Evolutionary conservation across 257 asterid genomes (phyloP), one percentile per base, ranked within the genome.

Genomic region (Scutellaria baicalensis): DNA sequence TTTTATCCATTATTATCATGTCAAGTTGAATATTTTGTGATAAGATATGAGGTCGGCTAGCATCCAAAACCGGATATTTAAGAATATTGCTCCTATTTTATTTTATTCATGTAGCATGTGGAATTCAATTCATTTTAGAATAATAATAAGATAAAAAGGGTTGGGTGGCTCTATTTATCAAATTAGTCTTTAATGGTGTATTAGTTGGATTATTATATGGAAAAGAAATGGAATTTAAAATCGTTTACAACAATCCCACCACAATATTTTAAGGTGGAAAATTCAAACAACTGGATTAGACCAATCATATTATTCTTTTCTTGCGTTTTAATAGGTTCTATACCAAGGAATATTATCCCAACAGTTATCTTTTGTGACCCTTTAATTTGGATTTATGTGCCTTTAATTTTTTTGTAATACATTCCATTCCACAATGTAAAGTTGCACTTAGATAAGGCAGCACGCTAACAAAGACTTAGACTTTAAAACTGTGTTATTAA

Each of bases 401-500:
- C 61, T 55, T 75, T 64, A 49, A 11, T 61, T 76, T 20, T 31
- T 59, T 42, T 45, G 9, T 23, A 43, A 47, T 43, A 21, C 43
- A 59, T 68, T 9, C 75, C 43, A 59, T 68, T 9, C 75, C 54
- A 71, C 59, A 77, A 56, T 36, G 23, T 56, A 73, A 78, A 68
- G 72, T 68, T 57, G 75, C 33, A 36, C 11, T 64, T 40, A 69
- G 63, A 70, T 70, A 59, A 69, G 60, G 71, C 62, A 74, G 79
- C 79, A 55, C 66, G 76, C 70, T 69, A 68, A 65, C 71, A 75
- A 78, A 35, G 79, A 78, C 79, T 74, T 58, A 74, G 64, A 74
- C 27, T 59, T 27, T 18, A 36, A 61, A 61, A 63, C 64, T 54
- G 75, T 35, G 48, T 47, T 59, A 70, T 66, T 76, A 66, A 35